Conservation (phyloP, 2,329 filamentous ascomycete genomes). For the Pseudogymnoascus destructans region DNA sequence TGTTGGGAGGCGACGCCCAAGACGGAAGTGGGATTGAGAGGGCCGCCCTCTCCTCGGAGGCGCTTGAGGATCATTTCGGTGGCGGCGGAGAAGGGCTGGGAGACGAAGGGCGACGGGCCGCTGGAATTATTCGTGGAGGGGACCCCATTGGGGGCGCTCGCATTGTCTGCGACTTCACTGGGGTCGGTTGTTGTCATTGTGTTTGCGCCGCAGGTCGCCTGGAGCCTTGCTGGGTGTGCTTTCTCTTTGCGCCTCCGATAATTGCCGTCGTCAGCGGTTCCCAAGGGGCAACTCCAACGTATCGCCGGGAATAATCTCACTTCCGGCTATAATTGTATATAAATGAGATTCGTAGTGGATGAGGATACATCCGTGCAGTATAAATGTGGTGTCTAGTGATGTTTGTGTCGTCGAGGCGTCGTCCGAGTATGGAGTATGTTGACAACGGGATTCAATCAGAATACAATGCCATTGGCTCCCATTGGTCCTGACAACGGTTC, state of each 20-base stretch:
- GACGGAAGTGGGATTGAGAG: constrained; percentile 11
- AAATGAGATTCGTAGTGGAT: background rate
- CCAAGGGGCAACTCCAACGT: background rate
- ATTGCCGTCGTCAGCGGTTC: background rate
- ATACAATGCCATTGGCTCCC: background rate
- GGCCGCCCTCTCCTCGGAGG: constrained; percentile 20
- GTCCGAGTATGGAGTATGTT: background rate
- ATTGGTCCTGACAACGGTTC: background rate
- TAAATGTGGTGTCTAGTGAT: background rate
- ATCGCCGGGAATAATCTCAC: background rate
- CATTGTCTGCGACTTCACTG: background rate
- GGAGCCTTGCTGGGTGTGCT: background rate
- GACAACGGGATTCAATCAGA: background rate
- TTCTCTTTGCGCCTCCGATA: constrained; percentile 4
- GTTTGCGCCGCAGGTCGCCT: background rate
- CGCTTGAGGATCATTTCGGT: constrained; percentile 28
- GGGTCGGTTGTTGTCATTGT: background rate
- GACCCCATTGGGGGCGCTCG: background rate
- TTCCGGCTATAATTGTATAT: background rate
- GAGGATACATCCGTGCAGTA: background rate
- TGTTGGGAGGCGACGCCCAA: background rate
- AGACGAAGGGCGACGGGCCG: background rate
- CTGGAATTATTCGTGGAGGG: background rate
- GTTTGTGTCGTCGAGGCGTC: background rate
- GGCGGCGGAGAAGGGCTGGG: constrained; percentile 23